Percentiles rank a stretch among this genome's conserved stretches.
Conservation (phyloP, 345 rosid genomes). For the Litchi chinensis region DNA sequence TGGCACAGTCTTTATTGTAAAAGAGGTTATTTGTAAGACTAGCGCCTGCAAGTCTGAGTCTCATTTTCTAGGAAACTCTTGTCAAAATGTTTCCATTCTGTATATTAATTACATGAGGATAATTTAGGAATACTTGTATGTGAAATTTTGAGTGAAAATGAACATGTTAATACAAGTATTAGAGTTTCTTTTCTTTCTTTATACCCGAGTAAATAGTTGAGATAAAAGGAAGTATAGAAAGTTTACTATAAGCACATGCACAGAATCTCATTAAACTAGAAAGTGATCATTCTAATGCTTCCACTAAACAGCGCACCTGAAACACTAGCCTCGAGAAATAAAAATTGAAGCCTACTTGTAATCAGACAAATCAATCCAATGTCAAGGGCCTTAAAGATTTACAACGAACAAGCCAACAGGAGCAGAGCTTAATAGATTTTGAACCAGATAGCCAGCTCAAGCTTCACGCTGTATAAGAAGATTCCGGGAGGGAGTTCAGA, state of each 20-base stretch:
- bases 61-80: too few species aligned
- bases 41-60: neutral
- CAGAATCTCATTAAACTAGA: neutral
- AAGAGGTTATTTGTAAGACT: neutral
- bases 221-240: neutral
- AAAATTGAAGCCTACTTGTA: neutral
- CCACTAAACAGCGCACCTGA: neutral
- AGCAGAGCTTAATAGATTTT: neutral
- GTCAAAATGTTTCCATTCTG: too few species aligned
- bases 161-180: neutral
- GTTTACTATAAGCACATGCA: neutral
- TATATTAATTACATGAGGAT: too few species aligned
- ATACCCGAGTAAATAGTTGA: neutral
- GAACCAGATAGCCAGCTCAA: slow-evolving; percentile 1
- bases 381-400: neutral
- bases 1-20: neutral
- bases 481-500: neutral
- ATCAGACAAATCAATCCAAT: too few species aligned
- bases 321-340: neutral
- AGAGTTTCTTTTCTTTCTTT: neutral
- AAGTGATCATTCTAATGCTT: neutral
- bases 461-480: slow-evolving; percentile 6
- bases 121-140: neutral
- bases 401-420: neutral
- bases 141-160: neutral